Evolutionary conservation across 192 early-diverging fungal genomes (phyloP).

Genomic region (Coemansia sp.): DNA sequence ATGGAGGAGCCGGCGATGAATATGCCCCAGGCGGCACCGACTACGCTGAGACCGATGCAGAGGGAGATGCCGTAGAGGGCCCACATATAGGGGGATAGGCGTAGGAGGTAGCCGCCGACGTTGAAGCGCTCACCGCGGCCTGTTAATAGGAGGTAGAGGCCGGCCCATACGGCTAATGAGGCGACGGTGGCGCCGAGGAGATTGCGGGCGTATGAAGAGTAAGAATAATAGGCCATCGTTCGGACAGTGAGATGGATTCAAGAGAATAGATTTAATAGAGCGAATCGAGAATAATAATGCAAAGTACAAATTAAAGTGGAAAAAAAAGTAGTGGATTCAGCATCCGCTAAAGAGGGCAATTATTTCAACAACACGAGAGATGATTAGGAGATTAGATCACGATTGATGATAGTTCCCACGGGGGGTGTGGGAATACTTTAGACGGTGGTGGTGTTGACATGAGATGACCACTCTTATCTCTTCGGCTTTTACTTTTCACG

Average conservation of each 20-base stretch:
- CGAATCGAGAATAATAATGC: too few species aligned
- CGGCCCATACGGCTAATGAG: constrained; percentile 38
- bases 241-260: too few species aligned
- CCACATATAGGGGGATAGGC: constrained; percentile 88
- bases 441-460: too few species aligned
- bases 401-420: neutral
- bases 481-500: neutral
- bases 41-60: constrained; percentile 86
- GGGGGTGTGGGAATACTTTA: neutral
- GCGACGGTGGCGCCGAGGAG: constrained; percentile 6
- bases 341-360: too few species aligned
- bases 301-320: too few species aligned
- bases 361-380: too few species aligned
- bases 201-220: constrained; percentile 25
- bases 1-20: constrained; percentile 89
- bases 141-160: constrained; percentile 83
- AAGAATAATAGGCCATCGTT: neutral
- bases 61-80: constrained; percentile 78
- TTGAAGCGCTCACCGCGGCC: constrained; percentile 87
- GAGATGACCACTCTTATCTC: neutral
- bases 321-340: too few species aligned
- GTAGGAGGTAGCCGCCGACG: constrained; percentile 76
- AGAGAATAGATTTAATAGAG: too few species aligned
- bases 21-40: constrained; percentile 97
- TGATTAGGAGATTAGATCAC: neutral